phyloP scores from a whole-genome alignment of 2,329 filamentous ascomycete genomes.

The Trichoderma breve region DNA sequence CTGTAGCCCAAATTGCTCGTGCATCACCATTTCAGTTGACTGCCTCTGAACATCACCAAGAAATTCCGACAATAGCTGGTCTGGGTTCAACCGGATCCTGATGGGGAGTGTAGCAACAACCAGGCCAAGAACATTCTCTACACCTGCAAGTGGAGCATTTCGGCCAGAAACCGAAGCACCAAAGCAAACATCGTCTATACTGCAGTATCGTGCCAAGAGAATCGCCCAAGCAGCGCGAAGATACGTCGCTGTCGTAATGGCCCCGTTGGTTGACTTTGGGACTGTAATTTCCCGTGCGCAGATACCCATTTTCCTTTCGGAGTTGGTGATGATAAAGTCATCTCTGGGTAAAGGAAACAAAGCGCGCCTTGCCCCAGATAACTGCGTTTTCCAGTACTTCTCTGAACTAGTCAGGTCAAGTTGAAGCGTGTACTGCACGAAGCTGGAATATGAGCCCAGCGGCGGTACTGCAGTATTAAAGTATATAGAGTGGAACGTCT shows the following conservation, averaged over 20 bases:
- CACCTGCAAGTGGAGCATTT: slow-evolving; percentile 17
- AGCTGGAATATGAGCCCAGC: background rate
- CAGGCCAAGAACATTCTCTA: background rate
- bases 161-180: slow-evolving; percentile 23
- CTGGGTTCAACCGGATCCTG: slow-evolving; percentile 19
- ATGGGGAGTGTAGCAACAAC: slow-evolving; percentile 22
- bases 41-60: slow-evolving; percentile 21
- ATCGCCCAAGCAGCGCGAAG: slow-evolving; percentile 19
- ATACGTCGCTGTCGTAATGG: slow-evolving; percentile 8
- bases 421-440: slow-evolving; percentile 11
- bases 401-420: background rate
- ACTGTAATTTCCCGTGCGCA: background rate
- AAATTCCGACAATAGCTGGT: slow-evolving; percentile 13
- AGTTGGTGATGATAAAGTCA: background rate
- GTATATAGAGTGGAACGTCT: background rate
- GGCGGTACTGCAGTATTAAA: background rate
- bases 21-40: slow-evolving; percentile 17
- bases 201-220: slow-evolving; percentile 17
- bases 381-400: slow-evolving; percentile 21
- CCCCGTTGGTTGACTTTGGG: background rate
- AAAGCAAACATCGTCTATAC: slow-evolving; percentile 21
- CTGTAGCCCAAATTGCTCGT: slow-evolving; percentile 16
- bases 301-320: background rate
- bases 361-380: slow-evolving; percentile 15
- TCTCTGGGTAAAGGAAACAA: background rate